Percentiles rank a stretch among this genome's conserved stretches.
phyloP scores from a whole-genome alignment of 192 early-diverging fungal genomes.

The Entomortierella beljakovae region DNA sequence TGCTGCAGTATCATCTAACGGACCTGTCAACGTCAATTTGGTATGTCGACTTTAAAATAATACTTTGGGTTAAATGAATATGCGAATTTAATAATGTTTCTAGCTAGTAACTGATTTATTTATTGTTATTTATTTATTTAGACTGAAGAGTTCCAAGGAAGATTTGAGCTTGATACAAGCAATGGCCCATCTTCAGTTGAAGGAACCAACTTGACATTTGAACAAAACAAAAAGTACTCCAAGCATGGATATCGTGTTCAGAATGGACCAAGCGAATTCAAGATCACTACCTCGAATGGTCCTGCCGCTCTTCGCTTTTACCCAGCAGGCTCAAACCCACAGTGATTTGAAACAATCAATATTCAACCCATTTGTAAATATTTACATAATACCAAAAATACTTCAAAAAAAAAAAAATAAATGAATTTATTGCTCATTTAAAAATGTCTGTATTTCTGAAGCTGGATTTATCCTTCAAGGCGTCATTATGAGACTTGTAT shows the following conservation, averaged over 20 bases:
- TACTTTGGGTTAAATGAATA: neutral
- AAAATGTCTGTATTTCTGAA: conserved; percentile 88
- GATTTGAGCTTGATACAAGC: conserved; percentile 21
- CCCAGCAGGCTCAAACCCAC: conserved; percentile 12
- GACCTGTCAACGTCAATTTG: conserved; percentile 28
- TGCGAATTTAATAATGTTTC: neutral
- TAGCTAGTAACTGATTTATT: neutral
- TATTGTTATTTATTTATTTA: neutral
- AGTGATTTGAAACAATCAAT: neutral
- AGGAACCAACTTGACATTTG: conserved; percentile 19
- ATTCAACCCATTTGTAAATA: neutral
- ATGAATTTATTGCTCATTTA: conserved; percentile 52
- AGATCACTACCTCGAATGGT: conserved; percentile 19
- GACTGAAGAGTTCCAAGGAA: conserved; percentile 43
- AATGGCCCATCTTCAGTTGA: conserved; percentile 18
- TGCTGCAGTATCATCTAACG: conserved; percentile 12
- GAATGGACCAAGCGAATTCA: conserved; percentile 26
- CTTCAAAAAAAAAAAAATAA: neutral
- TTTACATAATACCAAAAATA: neutral
- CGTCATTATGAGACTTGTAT: conserved; percentile 94
- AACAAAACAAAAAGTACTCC: conserved; percentile 12
- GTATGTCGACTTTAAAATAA: conserved; percentile 11
- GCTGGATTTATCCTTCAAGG: conserved; percentile 86
- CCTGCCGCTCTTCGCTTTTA: conserved; percentile 27
- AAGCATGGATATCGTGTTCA: conserved; percentile 27